Percentiles rank a stretch among this genome's conserved stretches.
phyloP scores from a whole-genome alignment of 1,284 basidiomycete species.

The Cutaneotrichosporon daszewskae region DNA sequence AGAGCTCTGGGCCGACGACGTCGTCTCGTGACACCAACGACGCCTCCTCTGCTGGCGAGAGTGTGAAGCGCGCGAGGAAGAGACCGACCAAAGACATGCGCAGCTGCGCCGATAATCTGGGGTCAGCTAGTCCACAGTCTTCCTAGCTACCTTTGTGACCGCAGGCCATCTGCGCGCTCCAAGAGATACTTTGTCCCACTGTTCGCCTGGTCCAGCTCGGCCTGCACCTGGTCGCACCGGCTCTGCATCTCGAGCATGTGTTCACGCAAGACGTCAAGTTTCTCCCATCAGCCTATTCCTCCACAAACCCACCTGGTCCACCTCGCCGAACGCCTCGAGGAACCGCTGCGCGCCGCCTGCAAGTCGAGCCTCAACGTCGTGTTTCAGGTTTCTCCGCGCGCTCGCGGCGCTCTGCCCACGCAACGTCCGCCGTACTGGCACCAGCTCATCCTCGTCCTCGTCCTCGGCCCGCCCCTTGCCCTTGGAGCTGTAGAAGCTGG shows the following conservation, averaged over 20 bases:
- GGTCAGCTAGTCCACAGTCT: background rate
- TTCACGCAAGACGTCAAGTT: slow-evolving; percentile 66
- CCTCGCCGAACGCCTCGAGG: slow-evolving; percentile 72
- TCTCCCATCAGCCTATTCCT: slow-evolving; percentile 51
- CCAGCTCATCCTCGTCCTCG: slow-evolving; percentile 11
- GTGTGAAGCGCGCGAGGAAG: slow-evolving; percentile 80
- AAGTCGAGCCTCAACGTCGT: slow-evolving; percentile 75
- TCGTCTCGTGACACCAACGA: slow-evolving; percentile 73
- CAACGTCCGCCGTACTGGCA: slow-evolving; percentile 34
- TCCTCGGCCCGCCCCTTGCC: slow-evolving; percentile 3
- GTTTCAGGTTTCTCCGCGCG: slow-evolving; percentile 69
- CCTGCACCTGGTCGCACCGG: slow-evolving; percentile 77
- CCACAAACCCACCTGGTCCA: slow-evolving; percentile 66
- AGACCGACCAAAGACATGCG: slow-evolving; percentile 66
- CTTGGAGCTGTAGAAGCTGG: slow-evolving; percentile 58
- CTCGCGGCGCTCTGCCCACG: slow-evolving; percentile 49
- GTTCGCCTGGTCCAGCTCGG: slow-evolving; percentile 67
- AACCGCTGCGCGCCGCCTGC: slow-evolving; percentile 74
- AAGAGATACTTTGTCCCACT: slow-evolving; percentile 75
- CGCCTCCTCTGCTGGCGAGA: slow-evolving; percentile 65
- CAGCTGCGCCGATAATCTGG: slow-evolving; percentile 53
- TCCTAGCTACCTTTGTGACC: slow-evolving; percentile 65
- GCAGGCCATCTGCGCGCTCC: slow-evolving; percentile 75
- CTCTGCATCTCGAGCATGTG: slow-evolving; percentile 71
- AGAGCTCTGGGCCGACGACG: slow-evolving; percentile 66